Evolutionary conservation across 106 monocot genomes (phyloP).

Genomic region (Dioscorea zingiberensis): DNA sequence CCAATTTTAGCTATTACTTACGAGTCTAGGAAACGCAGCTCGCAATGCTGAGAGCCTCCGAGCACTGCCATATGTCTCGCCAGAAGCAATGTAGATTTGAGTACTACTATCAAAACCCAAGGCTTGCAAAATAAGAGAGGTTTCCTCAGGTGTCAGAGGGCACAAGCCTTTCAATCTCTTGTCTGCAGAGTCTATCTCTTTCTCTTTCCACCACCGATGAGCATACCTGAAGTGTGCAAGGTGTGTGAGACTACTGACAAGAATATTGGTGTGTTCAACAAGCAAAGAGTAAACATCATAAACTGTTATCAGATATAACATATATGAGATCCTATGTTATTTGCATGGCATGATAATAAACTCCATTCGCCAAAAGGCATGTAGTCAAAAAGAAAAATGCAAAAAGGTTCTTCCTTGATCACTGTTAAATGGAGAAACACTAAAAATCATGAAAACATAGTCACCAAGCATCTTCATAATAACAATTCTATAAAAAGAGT

Average conservation of each 20-base stretch:
- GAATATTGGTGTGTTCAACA: too few relatives aligned
- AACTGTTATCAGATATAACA: too few relatives aligned
- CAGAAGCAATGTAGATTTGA: constrained; percentile 88
- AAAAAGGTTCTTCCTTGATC: too few relatives aligned
- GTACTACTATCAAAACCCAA: constrained; percentile 54
- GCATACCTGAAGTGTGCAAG: constrained; percentile 56
- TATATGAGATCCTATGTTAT: too few relatives aligned
- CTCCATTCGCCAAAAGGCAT: too few relatives aligned
- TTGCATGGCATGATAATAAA: too few relatives aligned
- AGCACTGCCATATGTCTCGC: constrained; percentile 80
- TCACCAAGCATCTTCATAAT: too few relatives aligned
- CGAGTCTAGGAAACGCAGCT: constrained; percentile 63
- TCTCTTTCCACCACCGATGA: constrained; percentile 97
- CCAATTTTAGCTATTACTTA: constrained; percentile 19
- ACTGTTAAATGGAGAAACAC: too few relatives aligned
- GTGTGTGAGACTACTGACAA: background rate
- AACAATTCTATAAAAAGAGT: too few relatives aligned
- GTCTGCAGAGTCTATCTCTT: constrained; percentile 74
- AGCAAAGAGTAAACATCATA: too few relatives aligned
- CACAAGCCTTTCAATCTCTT: constrained; percentile 81
- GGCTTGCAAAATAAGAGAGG: constrained; percentile 58
- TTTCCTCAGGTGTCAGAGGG: constrained; percentile 89
- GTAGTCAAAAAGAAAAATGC: too few relatives aligned
- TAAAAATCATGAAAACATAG: too few relatives aligned
- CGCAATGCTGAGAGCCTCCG: constrained; percentile 46